Conservation (phyloP, 768 basidiomycete species). For the Russula earlei region DNA sequence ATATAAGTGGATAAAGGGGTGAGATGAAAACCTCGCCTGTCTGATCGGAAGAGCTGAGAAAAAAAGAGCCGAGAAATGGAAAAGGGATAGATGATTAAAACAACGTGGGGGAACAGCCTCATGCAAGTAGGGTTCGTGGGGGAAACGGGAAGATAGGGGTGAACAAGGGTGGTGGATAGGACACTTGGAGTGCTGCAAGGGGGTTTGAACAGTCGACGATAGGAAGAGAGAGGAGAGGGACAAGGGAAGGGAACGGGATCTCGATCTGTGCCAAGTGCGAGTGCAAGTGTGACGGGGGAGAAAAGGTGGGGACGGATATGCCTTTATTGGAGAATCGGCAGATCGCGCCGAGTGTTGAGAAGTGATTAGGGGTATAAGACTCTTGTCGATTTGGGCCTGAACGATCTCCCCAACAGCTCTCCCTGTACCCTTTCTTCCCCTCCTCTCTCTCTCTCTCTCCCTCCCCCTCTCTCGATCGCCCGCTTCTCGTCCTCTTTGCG, state of each 20-base stretch:
- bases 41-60: slow-evolving; percentile 20
- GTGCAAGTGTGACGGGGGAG: background rate
- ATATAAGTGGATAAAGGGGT: slow-evolving; percentile 21
- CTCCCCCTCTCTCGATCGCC: slow-evolving; percentile 23
- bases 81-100: slow-evolving; percentile 21
- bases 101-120: slow-evolving; percentile 21
- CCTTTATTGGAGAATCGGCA: slow-evolving; percentile 7
- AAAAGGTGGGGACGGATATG: slow-evolving; percentile 20
- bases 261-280: slow-evolving; percentile 15
- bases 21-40: slow-evolving; percentile 19
- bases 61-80: slow-evolving; percentile 20
- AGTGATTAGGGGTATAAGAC: slow-evolving; percentile 6
- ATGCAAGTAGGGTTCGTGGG: slow-evolving; percentile 6
- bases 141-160: no score
- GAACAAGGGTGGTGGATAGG: background rate
- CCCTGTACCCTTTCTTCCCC: slow-evolving; percentile 16
- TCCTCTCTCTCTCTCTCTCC: slow-evolving; percentile 18
- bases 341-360: slow-evolving; percentile 10
- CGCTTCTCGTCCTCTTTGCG: slow-evolving; percentile 21
- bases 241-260: background rate
- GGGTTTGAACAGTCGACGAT: no score
- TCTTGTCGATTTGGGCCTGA: background rate
- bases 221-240: background rate
- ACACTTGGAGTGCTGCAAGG: no score
- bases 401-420: slow-evolving; percentile 8